These are phyloP conservation scores for Eucalyptus globulus DNA, from an alignment of 345 rosid species.

Conservation along the genomic window DNA sequence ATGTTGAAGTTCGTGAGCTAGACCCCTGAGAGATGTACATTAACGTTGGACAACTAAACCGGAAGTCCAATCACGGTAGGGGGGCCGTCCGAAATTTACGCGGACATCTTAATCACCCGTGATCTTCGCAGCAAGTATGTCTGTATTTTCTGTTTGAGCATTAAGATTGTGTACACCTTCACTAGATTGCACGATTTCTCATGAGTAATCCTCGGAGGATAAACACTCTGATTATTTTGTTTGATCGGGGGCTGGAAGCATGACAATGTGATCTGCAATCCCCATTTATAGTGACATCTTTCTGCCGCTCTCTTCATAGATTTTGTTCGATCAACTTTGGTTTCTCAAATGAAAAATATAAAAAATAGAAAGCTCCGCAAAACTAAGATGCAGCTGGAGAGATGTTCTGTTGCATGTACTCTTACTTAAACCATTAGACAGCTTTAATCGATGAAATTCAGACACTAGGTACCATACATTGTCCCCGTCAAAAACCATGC, in stretches of 20 bases:
- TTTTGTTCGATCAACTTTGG: background rate
- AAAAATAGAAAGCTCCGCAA: background rate
- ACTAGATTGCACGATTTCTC: background rate
- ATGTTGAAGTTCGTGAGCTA: background rate
- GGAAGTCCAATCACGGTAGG: background rate
- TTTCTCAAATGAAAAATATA: background rate
- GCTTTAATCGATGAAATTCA: background rate
- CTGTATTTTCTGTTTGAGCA: background rate
- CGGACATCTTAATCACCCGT: background rate
- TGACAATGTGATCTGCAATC: background rate
- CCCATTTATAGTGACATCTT: background rate
- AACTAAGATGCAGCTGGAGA: background rate
- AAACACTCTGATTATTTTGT: background rate
- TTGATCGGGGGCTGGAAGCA: background rate
- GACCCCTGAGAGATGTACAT: background rate
- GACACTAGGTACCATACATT: background rate
- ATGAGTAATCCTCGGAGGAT: background rate
- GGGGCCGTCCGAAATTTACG: background rate
- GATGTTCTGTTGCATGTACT: background rate
- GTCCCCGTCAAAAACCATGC: background rate
- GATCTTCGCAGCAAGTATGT: background rate
- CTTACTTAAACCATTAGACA: background rate
- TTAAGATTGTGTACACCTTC: background rate
- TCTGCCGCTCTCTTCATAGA: background rate
- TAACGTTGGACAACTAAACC: background rate